Evolutionary conservation across 1,284 basidiomycete species (phyloP), one percentile per base, ranked within the genome.

Genomic region (Irpex sp.): DNA sequence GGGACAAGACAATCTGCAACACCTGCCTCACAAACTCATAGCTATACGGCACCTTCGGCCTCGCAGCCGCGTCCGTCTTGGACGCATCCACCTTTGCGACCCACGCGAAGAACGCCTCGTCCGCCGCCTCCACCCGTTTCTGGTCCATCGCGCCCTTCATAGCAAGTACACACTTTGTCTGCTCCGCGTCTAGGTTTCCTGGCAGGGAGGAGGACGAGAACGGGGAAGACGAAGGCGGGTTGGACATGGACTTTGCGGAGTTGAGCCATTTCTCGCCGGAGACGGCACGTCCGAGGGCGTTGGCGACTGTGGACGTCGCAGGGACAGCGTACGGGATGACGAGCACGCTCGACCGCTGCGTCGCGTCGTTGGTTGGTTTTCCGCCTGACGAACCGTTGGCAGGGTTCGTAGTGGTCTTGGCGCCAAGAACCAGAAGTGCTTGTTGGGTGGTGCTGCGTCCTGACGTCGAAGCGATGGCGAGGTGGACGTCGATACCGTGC

Each of bases 1-100:
- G 21, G 21, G 21, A 26, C 21, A 90, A 70, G 5, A 84, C 69
- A 0, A 78, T 74, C 11, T 76, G 75, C 62, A 92, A 68, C 26
- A 89, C 63, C 37, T 81, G 80, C 62, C 84, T 84, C 21, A 88
- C 83, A 65, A 90, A 86, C 21, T 77, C 72, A 66, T 87, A 76
- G 1, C 79, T 79, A 9, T 85, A 72, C 17, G 61, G 60, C 58
- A 58, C 61, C 55, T 53, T 60, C 57, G 58, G 54, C 33, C 26
- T 54, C 60, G 47, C 9, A n/a, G 47, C 9, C 19, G 21, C 33
- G 1, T 3, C 13, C 11, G 36, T 19, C n/a, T 37, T 36, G 39
- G 55, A 26, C 21, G 21, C 3, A 57, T 61, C 61, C 31, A 72
- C 73, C 67, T 74, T 68, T 63, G 77, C 75, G 36, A 80, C 74